Evolutionary conservation across 805 yeast species (phyloP), one percentile per base, ranked within the genome.

Genomic region (Yarrowia keelungensis): DNA sequence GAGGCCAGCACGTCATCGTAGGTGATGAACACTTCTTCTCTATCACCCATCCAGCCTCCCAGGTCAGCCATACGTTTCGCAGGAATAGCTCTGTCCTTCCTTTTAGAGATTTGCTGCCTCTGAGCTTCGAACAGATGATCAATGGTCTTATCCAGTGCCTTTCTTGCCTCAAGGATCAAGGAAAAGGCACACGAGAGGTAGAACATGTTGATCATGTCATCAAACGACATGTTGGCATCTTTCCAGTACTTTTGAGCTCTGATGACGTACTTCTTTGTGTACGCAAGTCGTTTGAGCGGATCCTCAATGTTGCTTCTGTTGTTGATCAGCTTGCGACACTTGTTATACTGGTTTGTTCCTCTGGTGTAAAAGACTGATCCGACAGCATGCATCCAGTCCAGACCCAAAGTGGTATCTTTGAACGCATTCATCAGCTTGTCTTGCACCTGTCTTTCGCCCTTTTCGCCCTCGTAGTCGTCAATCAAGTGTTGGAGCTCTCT

Each of bases 361-460:
- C 62, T 12, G 8, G 62, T 56, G 5, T 14, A n/a, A n/a, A 56
- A 26, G 8, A 42, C 62, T 9, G 62, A 16, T 9, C 14, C 47
- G 2, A 56, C 26, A 12, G 42, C 62, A 10, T 56, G 62, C 62
- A 56, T 56, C 62, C 62, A 56, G 38, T 56, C 62, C 46, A 56
- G 15, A 3, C 62, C 62, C 10, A 56, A 15, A n/a, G 62, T 56
- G 10, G 47, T 42, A 12, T 41, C 19, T 26, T 16, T 41, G 47
- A 56, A 56, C 10, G 38, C 22, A 2, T 56, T 19, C 1, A 26
- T 5, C 15, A 56, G 47, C 10, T 26, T 41, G 2, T 56, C 62
- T 10, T 26, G 8, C 8, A 56, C 62, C 22, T 11, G 35, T n/a
- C 22, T 8, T 10, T 9, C 39, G 9, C 8, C 62, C 47, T 56